Base-by-base conservation (phyloP, 305 asterid genomes). In the Fraxinus sp. region DNA sequence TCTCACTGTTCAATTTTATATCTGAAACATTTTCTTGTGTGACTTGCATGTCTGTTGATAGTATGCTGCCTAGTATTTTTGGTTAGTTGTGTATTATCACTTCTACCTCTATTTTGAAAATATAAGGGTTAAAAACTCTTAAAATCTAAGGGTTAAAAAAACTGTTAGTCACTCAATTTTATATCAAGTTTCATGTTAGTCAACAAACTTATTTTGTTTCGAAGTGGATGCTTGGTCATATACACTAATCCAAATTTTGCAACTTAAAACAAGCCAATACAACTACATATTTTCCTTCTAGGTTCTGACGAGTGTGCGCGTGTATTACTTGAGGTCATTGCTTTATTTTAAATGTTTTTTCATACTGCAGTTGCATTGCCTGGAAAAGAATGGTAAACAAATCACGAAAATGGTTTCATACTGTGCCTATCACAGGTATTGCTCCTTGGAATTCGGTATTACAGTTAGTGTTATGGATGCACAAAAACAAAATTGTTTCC, bases 341-440 rank as follows among this genome's bases (percentile, higher is more conserved):
- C 82, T 86, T 83, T 73, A 81, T 77, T 49, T 75, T 57, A 46
- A 62, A 32, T 37, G 20, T 80, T 32, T 82, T 70, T 59, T 68
- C 83, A 80, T 85, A 84, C 75, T 91, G 87, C 97, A 97, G 99
- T 87, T 97, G 93, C 99, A 97, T 86, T 90, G 93, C 93, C 90
- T 91, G 88, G 99, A 95, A 87, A 95, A 95, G 90, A 97, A 97
- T 85, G 98, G 98, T 78, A 97, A 92, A 81, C 99, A 95, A 83
- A 79, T 90, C 32, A 97, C 97, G 16, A 95, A 92, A 87, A 95
- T 92, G 99, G 97, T 97, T 32, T 97, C 99, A 4, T 97, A 95
- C 85, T 97, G 98, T 36, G 96, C 99, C 43, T 95, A 92, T 87
- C 99, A 97, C 95, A 92, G 98, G 99, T 97, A 92, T 49, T 77